phyloP scores from a whole-genome alignment of 2,329 filamentous ascomycete genomes.

The Ascochyta rabiei region DNA sequence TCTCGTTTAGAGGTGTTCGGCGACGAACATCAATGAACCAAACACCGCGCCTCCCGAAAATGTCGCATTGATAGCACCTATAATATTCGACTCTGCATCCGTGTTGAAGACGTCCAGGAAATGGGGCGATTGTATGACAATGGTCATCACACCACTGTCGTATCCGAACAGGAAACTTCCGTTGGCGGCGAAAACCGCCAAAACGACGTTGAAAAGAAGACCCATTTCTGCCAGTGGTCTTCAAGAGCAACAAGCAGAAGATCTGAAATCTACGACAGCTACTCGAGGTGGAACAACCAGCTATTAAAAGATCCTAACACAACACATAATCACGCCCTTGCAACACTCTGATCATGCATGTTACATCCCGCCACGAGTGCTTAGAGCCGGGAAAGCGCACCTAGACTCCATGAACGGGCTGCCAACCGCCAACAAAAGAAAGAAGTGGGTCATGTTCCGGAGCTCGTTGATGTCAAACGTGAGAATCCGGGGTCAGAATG shows the following conservation, averaged over 20 bases:
- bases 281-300: neutral
- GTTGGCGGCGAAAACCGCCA: slow-evolving; percentile 53
- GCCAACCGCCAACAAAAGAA: neutral
- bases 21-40: slow-evolving; percentile 55
- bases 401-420: slow-evolving; percentile 30
- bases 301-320: slow-evolving; percentile 1
- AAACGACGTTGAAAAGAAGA: slow-evolving; percentile 50
- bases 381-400: slow-evolving; percentile 28
- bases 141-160: slow-evolving; percentile 50
- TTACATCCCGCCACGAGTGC: slow-evolving; percentile 16
- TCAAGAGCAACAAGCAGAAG: neutral
- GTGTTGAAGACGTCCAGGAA: slow-evolving; percentile 66
- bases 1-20: neutral
- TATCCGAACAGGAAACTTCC: slow-evolving; percentile 51
- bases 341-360: slow-evolving; percentile 18
- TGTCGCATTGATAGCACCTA: slow-evolving; percentile 69
- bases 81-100: slow-evolving; percentile 55
- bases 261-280: neutral
- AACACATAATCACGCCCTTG: slow-evolving; percentile 6
- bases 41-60: slow-evolving; percentile 65
- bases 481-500: slow-evolving; percentile 23
- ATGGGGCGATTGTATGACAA: slow-evolving; percentile 62
- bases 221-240: slow-evolving; percentile 41
- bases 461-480: slow-evolving; percentile 19
- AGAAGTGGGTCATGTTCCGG: slow-evolving; percentile 10